Base-by-base conservation (phyloP, 371 early-diverging fungal species). In the Mortierella sp. region DNA sequence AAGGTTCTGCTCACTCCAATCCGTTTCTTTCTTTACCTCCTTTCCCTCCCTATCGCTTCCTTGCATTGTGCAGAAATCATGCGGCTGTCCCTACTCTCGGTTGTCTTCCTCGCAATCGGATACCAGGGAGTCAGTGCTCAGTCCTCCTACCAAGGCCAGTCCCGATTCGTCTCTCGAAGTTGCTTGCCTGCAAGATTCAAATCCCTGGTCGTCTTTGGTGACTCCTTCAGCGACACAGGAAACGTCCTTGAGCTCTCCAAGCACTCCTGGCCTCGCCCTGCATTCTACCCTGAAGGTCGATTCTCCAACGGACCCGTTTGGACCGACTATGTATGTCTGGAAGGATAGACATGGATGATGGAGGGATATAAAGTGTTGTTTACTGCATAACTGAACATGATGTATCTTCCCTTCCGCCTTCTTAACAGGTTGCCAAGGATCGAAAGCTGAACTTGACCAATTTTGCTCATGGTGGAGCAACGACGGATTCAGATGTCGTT, bases 281-380 rank as follows among this genome's bases (percentile, higher is more conserved):
- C 58, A 1, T 70, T 72, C 45, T 79, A 76, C 45, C 76, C 73
- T 21, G 74, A 57, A 6, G 89, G 89, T 44, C 84, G 89, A 38
- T 90, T 89, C 75, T 70, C 88, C 19, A 88, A 88, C 55, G 89
- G 90, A 4, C 83, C 83, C 4, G 76, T 82, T 26, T 90, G 90
- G 90, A 16, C 85, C 24, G 89, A 84, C 78, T 74, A 77, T 77
- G 84, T 77, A 70, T 14, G 28, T 44, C n/a, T 6, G 31, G 19
- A 65, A 10, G 24, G 38, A 24, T 38, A 34, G 21, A 2, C 21
- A 3, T 55, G 2, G 21, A 65, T 0, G 1, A 58, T 14, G 63
- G 31, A 28, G 11, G 16, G 11, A 1, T 16, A 21, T 2, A 16
- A 3, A 24, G 21, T 8, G 42, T 3, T 8, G 34, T 9, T 24